Conservation (phyloP, 2,329 filamentous ascomycete species). For the Monosporascus sp. region DNA sequence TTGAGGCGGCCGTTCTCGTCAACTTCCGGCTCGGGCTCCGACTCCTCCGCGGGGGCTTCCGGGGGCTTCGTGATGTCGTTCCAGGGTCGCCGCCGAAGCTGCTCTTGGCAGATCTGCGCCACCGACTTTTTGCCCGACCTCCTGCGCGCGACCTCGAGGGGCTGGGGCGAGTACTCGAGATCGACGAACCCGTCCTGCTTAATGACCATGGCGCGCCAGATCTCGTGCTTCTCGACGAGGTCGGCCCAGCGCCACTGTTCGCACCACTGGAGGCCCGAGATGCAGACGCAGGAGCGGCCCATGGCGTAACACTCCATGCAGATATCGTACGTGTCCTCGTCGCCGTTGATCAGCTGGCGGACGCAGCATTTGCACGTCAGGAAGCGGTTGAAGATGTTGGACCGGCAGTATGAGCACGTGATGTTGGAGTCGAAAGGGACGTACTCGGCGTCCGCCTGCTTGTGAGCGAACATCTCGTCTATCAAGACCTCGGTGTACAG, state of each 20-base stretch:
- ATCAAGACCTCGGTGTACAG: conserved; percentile 76
- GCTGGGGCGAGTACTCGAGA: conserved; percentile 60
- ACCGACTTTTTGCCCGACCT: conserved; percentile 70
- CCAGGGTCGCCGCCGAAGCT: conserved; percentile 74
- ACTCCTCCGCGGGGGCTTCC: conserved; percentile 22
- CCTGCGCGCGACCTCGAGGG: conserved; percentile 65
- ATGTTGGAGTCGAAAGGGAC: conserved; percentile 84
- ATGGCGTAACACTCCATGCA: conserved; percentile 99
- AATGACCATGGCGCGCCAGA: conserved; percentile 76
- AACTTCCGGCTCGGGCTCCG: conserved; percentile 45
- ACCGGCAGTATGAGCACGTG: conserved; percentile 91
- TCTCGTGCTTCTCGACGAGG: conserved; percentile 71
- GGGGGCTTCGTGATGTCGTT: conserved; percentile 68
- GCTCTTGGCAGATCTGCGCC: conserved; percentile 91
- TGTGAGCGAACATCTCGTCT: conserved; percentile 77
- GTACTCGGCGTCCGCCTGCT: conserved; percentile 68
- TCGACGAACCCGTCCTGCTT: conserved; percentile 65
- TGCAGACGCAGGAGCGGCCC: conserved; percentile 86
- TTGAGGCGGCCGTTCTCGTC: conserved; percentile 62
- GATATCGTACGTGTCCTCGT: conserved; percentile 85
- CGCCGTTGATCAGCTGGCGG: conserved; percentile 58
- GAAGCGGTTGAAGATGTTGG: conserved; percentile 97
- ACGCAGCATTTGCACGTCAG: conserved; percentile 86
- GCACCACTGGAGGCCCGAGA: conserved; percentile 82
- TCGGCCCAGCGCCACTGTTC: conserved; percentile 89